Percentiles rank a stretch among this genome's conserved stretches.
Conservation (phyloP, 768 basidiomycete genomes). For the Calocera viscosa region DNA sequence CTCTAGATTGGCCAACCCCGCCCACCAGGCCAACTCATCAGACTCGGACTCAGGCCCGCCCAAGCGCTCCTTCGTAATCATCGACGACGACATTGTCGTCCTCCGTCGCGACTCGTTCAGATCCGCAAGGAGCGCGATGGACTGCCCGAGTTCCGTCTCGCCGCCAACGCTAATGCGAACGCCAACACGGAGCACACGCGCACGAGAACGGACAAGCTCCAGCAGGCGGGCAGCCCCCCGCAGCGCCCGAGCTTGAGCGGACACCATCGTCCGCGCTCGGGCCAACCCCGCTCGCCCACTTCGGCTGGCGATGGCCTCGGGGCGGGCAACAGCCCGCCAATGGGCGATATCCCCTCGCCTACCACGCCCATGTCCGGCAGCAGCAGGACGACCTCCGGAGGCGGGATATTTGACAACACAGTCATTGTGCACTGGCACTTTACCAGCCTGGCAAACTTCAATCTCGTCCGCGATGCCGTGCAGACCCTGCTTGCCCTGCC, state of each 20-base stretch:
- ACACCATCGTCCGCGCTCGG: no score
- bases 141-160: constrained; percentile 21
- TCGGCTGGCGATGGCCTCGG: no score
- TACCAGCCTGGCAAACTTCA: constrained; percentile 82
- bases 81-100: constrained; percentile 81
- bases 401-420: not conserved
- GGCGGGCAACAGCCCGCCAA: no score
- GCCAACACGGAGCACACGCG: constrained; percentile 21
- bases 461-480: constrained; percentile 70
- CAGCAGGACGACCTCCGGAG: not conserved
- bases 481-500: constrained; percentile 43
- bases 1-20: no score
- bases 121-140: constrained; percentile 42
- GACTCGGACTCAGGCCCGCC: constrained; percentile 18
- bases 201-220: not conserved
- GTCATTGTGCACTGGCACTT: constrained; percentile 87
- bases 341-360: no score
- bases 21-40: not conserved
- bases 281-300: no score
- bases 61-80: constrained; percentile 59
- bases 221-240: not conserved
- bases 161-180: constrained; percentile 27
- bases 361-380: no score
- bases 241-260: not conserved
- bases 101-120: constrained; percentile 59